Base-by-base conservation (phyloP, 2,329 filamentous ascomycete species). In the Xylaria sp. region DNA sequence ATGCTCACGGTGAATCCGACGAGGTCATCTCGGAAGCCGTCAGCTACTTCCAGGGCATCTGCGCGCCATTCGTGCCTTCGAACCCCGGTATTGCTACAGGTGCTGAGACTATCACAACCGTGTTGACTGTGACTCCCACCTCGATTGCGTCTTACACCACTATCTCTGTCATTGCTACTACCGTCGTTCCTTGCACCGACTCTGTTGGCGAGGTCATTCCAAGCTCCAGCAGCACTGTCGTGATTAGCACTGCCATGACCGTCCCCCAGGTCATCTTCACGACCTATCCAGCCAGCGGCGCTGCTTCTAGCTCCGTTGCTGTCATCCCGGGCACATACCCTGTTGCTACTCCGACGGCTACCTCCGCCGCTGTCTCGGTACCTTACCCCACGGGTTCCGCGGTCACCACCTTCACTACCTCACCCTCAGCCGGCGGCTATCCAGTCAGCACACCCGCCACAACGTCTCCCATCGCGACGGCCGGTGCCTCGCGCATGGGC, bases 41-140 rank as follows among this genome's bases (percentile, higher is more conserved):
- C 68, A 87, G 88, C 76, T 97, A 93, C 88, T 91, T 98, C 85
- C 91, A 94, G 81, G 94, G 94, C 79, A 93, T 98, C 82, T 98
- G 95, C 84, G 93, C 92, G 66, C 83, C 87, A 62, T 91, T 91
- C 81, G 87, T 93, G 42, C 84, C 87, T 18, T 75, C 87, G 78
- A 97, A 98, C 87, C 93, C 94, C n/a, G 92, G 86, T 72, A 92
- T 98, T 76, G 88, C 93, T 77, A 97, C 92, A 59, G 90, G 88
- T 71, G 89, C 93, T 74, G 89, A 92, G 27, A 84, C 85, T 47
- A 83, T 89, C 79, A 88, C 88, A 75, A 86, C 85, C 64, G 87
- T 91, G 80, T 84, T 88, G 77, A 86, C 87, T 37, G 83, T 84
- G 68, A 83, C 84, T 16, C 79, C 84, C 54, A 79, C 79, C 16